Evolutionary conservation across 441 rosid species (phyloP).

Genomic region (Populus hybrid): DNA sequence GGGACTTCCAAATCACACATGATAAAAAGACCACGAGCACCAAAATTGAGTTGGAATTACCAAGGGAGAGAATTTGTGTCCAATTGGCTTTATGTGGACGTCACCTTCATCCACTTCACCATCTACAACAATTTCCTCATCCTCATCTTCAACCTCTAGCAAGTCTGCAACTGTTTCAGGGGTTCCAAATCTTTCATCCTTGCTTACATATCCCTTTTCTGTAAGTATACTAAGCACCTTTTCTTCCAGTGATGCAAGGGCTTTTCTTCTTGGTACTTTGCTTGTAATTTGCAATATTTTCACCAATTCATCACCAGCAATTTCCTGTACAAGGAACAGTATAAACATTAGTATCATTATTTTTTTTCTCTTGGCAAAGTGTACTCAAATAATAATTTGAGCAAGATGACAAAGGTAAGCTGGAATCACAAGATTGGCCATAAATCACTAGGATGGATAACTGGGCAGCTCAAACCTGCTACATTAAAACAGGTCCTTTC

Average conservation of each 20-base stretch:
- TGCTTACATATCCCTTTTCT: conserved; percentile 83
- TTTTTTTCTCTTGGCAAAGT: neutral
- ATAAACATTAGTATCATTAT: conserved; percentile 14
- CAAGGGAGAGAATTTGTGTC: conserved; percentile 64
- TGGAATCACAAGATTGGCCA: neutral
- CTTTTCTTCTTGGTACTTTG: conserved; percentile 91
- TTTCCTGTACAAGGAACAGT: conserved; percentile 49
- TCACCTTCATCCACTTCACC: conserved; percentile 99
- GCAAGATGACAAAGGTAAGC: neutral
- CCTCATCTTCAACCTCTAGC: conserved; percentile 92
- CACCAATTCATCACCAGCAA: conserved; percentile 78
- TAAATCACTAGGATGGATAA: neutral
- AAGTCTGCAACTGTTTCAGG: conserved; percentile 61
- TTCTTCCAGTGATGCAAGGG: conserved; percentile 81
- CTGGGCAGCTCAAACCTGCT: neutral
- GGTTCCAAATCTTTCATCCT: conserved; percentile 47
- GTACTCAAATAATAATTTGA: neutral
- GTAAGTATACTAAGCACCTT: conserved; percentile 71
- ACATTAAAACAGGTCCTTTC: neutral
- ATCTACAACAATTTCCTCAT: conserved; percentile 95
- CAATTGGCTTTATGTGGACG: conserved; percentile 84
- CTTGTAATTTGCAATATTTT: conserved; percentile 72
- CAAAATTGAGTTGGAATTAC: conserved; percentile 36
- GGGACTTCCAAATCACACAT: conserved; percentile 12
- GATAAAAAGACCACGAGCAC: neutral